Evolutionary conservation across 441 rosid species (phyloP).

Genomic region (Adansonia gregorii): DNA sequence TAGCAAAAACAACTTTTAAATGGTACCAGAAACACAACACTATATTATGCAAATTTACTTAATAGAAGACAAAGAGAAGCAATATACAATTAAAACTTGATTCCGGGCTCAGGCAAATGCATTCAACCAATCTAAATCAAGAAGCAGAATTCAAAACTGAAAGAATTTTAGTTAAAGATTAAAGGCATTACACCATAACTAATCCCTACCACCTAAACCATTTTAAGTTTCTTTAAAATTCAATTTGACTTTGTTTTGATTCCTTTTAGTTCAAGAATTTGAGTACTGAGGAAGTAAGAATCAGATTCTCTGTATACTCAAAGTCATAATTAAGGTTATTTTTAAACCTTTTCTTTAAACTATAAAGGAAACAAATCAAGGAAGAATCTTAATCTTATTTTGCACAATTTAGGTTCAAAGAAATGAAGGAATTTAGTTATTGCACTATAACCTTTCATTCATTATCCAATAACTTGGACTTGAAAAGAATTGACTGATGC

Average conservation of each 20-base stretch:
- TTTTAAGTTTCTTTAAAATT: background rate
- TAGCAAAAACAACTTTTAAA: background rate
- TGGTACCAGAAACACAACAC: background rate
- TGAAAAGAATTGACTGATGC: conserved; percentile 58
- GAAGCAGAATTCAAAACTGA: background rate
- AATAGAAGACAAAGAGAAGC: background rate
- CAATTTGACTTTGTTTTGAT: background rate
- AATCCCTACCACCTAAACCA: background rate
- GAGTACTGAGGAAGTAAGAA: background rate
- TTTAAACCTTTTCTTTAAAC: background rate
- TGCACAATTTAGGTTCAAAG: background rate
- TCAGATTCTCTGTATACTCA: background rate
- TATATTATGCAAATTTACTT: background rate
- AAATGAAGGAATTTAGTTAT: conserved; percentile 3
- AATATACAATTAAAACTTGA: background rate
- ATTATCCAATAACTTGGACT: conserved; percentile 19
- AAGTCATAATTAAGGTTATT: background rate
- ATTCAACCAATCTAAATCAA: background rate
- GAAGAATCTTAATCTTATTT: no score
- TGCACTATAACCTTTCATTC: conserved; percentile 16
- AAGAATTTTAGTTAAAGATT: background rate
- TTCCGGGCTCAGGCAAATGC: background rate
- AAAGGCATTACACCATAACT: background rate
- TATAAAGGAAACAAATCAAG: background rate
- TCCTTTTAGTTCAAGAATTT: background rate